Base-by-base conservation (phyloP, 1,139 yeast genomes). In the Saccharomyces uvarum region DNA sequence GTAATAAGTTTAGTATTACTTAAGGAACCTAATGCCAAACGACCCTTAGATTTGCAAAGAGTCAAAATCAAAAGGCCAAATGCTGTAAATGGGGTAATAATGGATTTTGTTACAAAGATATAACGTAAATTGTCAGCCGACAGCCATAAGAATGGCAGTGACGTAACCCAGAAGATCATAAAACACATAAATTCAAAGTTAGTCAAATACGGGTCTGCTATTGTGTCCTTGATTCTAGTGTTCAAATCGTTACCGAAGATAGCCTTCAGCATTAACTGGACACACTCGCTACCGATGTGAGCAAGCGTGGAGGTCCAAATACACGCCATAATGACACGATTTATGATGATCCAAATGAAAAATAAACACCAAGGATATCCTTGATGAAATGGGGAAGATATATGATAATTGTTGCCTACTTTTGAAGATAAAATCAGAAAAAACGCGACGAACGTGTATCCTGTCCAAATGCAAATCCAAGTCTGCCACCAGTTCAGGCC, bases 401-500 rank as follows among this genome's bases (percentile, higher is more conserved):
- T 75, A 63, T 86, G 91, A 64, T 86, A 84, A 60, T 76, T 76
- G 3, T 88, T 77, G 62, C 95, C 95, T 51, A 84, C 77, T 61
- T 89, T 74, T 24, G 90, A 84, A 44, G 84, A 77, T 28, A 81
- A 67, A 27, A 79, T 77, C 49, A 86, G 83, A 65, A 84, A 83
- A 1, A 77, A 63, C 61, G 84, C 86, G 57, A 82, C 80, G 49
- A 83, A 65, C 38, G 75, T 66, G 67, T 83, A 83, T 6, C 88
- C 88, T 16, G 82, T 59, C 91, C 95, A 86, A n/a, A 88, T 90
- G 0, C 90, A 80, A 38, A 87, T 66, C 93, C 95, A 88, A 6
- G 86, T 82, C 68, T 82, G 89, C 93, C 95, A 88, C 95, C 95
- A 87, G 11, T 83, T 80, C 72, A 88, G 73, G 3, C 91, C 91